A percentile compares a stretch with the other conserved stretches of the same genome.
Evolutionary conservation across 2,329 filamentous ascomycete species (phyloP).

Genomic region (Cladosporium sp.): DNA sequence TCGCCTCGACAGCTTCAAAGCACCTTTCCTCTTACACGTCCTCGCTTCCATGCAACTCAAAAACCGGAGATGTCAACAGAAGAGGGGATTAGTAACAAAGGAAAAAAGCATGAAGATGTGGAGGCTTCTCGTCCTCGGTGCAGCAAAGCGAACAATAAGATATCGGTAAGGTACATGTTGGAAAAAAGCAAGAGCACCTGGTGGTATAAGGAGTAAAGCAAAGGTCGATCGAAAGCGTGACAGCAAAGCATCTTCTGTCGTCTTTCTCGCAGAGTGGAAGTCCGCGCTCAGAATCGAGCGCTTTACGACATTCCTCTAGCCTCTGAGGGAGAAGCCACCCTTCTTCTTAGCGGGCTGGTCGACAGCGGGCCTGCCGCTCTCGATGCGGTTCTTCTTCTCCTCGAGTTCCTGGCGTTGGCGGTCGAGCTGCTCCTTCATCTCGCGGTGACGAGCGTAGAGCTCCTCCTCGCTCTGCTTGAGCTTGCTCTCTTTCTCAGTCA

Average conservation of each 20-base stretch:
- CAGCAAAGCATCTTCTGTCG: neutral
- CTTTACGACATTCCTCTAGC: conserved; percentile 27
- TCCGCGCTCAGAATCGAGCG: neutral
- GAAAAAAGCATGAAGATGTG: neutral
- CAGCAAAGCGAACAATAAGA: conserved; percentile 3
- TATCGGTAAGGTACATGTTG: conserved; percentile 5
- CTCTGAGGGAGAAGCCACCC: conserved; percentile 88
- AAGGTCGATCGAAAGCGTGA: neutral
- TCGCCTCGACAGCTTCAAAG: neutral
- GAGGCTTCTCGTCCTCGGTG: neutral
- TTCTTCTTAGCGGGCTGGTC: conserved; percentile 99
- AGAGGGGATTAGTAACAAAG: neutral
- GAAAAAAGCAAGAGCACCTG: conserved; percentile 9
- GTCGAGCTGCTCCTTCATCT: conserved; percentile 99
- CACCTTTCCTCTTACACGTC: neutral
- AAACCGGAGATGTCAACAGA: neutral
- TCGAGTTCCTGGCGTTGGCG: conserved; percentile 92
- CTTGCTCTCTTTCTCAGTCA: conserved; percentile 99
- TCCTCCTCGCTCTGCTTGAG: conserved; percentile 99
- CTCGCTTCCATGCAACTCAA: conserved; percentile 1
- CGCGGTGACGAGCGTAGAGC: conserved; percentile 93
- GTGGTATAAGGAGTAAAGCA: conserved; percentile 16
- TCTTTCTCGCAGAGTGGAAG: neutral
- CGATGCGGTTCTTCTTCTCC: conserved; percentile 95
- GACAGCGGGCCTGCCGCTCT: conserved; percentile 83